These are phyloP conservation scores for Xerocomus potaroensis DNA, from an alignment of 768 basidiomycete genomes.

Conservation along the genomic window DNA sequence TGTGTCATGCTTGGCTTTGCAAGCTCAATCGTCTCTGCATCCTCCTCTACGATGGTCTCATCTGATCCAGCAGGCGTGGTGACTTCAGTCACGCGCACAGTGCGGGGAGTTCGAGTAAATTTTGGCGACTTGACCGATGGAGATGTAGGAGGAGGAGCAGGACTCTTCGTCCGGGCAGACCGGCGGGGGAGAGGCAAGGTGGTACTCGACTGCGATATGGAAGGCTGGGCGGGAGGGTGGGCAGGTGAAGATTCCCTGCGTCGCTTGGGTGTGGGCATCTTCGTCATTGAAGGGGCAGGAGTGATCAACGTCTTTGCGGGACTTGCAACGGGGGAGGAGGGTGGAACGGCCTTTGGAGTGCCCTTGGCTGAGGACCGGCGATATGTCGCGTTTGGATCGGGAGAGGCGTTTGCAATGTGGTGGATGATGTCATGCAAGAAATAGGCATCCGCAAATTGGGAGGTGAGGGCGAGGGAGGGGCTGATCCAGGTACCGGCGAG, in stretches of 20 bases:
- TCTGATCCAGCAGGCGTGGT: constrained; percentile 54
- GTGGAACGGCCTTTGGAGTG: constrained; percentile 26
- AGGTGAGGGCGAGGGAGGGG: constrained; percentile 54
- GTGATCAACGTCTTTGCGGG: constrained; percentile 26
- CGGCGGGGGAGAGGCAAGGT: constrained; percentile 40
- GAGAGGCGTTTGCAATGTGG: constrained; percentile 63
- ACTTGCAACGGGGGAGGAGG: constrained; percentile 25
- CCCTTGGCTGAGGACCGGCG: constrained; percentile 55
- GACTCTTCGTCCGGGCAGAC: constrained; percentile 41
- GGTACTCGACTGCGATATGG: constrained; percentile 14
- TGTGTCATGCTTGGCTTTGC: constrained; percentile 60
- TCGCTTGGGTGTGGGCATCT: constrained; percentile 53
- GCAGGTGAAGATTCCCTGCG: constrained; percentile 58
- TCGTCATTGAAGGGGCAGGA: constrained; percentile 35
- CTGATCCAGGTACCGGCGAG: constrained; percentile 90
- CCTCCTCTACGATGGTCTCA: constrained; percentile 63
- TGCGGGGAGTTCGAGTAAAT: constrained; percentile 16
- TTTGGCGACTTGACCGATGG: constrained; percentile 36
- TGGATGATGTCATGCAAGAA: constrained; percentile 55
- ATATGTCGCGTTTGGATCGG: constrained; percentile 76
- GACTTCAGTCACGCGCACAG: constrained; percentile 28
- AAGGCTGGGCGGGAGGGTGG: constrained; percentile 14
- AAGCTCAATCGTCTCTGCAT: constrained; percentile 52
- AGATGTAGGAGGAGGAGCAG: constrained; percentile 27
- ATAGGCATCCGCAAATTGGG: constrained; percentile 61